Evolutionary conservation across 176 grass and related monocot species (phyloP).

Genomic region (barley (Hordeum vulgare)): MorexV3_pseudomolecules_assembly NC_058520.1:549840526-549841025

Average conservation of each 20-base stretch:
- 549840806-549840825: slow-evolving; percentile 6
- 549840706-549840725: slow-evolving; percentile 92
- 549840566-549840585: background rate
- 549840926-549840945: slow-evolving; percentile 82
- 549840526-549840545: background rate
- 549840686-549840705: slow-evolving; percentile 86
- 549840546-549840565: background rate
- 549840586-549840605: background rate
- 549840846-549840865: slow-evolving; percentile 94
- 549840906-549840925: slow-evolving; percentile 97
- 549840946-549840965: slow-evolving; percentile 18
- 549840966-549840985: slow-evolving; percentile 8
- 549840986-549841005: background rate
- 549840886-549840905: slow-evolving; percentile 99
- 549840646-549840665: slow-evolving; percentile 94
- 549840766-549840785: slow-evolving; percentile 21
- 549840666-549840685: slow-evolving; percentile 97
- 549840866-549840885: slow-evolving; percentile 98
- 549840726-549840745: slow-evolving; percentile 81
- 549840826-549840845: slow-evolving; percentile 33
- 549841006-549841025: background rate
- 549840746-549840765: slow-evolving; percentile 75
- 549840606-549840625: background rate
- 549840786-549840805: slow-evolving; percentile 6
- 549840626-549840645: slow-evolving; percentile 5